These are phyloP conservation scores for Cystobasidium pallidum DNA, from an alignment of 1,284 basidiomycete species.

Conservation along the genomic window DNA sequence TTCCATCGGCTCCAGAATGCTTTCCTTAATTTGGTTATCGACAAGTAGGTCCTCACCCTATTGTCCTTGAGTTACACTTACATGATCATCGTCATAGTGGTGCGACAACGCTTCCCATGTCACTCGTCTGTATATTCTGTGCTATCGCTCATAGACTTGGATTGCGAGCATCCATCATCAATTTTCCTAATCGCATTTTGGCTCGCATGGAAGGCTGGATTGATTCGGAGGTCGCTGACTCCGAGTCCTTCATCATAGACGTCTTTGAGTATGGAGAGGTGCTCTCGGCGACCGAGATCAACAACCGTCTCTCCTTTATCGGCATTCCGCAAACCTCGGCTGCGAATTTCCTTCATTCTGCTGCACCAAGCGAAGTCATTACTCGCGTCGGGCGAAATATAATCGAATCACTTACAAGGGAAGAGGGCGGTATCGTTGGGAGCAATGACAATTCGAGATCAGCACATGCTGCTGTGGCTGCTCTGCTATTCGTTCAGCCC, in stretches of 20 bases:
- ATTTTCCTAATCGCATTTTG: slow-evolving; percentile 64
- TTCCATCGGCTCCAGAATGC: slow-evolving; percentile 62
- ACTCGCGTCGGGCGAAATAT: slow-evolving; percentile 39
- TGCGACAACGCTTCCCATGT: slow-evolving; percentile 63
- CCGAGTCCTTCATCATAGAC: slow-evolving; percentile 61
- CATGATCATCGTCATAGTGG: neutral
- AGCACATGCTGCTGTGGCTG: slow-evolving; percentile 39
- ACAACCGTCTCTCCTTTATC: slow-evolving; percentile 53
- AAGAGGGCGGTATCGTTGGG: slow-evolving; percentile 24
- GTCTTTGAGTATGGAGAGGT: slow-evolving; percentile 59
- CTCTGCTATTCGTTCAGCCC: slow-evolving; percentile 40
- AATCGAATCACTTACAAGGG: slow-evolving; percentile 30
- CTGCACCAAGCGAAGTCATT: slow-evolving; percentile 32
- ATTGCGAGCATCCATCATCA: slow-evolving; percentile 62
- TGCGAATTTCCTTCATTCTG: slow-evolving; percentile 49
- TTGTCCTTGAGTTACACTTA: neutral
- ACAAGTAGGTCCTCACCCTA: slow-evolving; percentile 26
- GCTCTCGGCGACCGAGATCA: slow-evolving; percentile 56
- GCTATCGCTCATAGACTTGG: slow-evolving; percentile 63
- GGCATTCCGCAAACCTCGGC: slow-evolving; percentile 52
- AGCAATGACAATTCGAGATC: slow-evolving; percentile 33
- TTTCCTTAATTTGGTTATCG: slow-evolving; percentile 67
- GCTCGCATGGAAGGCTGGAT: slow-evolving; percentile 59
- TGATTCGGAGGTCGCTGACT: slow-evolving; percentile 10
- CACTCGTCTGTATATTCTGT: slow-evolving; percentile 66